Evolutionary conservation across 2,329 filamentous ascomycete genomes (phyloP).

Genomic region (Fusarium cyanostomum): DNA sequence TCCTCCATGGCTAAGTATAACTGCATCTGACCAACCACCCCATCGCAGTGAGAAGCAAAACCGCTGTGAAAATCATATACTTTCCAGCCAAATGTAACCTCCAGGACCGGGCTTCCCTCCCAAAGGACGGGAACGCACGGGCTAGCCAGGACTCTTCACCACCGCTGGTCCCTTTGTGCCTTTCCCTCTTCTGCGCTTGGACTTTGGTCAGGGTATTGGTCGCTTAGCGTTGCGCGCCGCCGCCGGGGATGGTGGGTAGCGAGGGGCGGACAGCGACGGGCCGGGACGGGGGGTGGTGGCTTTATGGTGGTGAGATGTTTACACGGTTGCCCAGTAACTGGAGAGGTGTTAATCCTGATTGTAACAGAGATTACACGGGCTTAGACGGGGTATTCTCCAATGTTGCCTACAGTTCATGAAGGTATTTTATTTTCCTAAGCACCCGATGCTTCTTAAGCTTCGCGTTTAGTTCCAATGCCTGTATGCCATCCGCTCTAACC

Average conservation of each 20-base stretch:
- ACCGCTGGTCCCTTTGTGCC: background rate
- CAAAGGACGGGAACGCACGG: slow-evolving; percentile 11
- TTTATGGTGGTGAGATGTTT: slow-evolving; percentile 18
- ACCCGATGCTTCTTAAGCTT: slow-evolving; percentile 10
- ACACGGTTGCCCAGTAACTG: background rate
- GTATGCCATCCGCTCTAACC: slow-evolving; percentile 18
- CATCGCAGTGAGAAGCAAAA: slow-evolving; percentile 1
- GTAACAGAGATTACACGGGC: too few species aligned
- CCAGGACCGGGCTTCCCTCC: background rate
- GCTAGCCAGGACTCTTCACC: slow-evolving; percentile 5
- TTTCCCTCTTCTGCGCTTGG: slow-evolving; percentile 10
- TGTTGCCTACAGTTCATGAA: background rate
- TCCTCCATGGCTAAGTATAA: slow-evolving; percentile 9
- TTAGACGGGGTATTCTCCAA: too few species aligned
- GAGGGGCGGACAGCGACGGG: slow-evolving; percentile 23
- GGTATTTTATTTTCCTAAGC: background rate
- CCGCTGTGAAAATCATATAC: background rate
- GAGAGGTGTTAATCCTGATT: too few species aligned
- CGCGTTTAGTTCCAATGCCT: background rate
- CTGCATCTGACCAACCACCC: slow-evolving; percentile 11
- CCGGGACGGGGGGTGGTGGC: slow-evolving; percentile 21
- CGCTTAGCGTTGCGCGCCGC: slow-evolving; percentile 17
- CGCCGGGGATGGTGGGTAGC: background rate
- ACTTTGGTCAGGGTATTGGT: slow-evolving; percentile 4
- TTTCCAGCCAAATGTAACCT: too few species aligned